Base-by-base conservation (phyloP, 2,329 filamentous ascomycete genomes). In the Verticillium klebahnii region DNA sequence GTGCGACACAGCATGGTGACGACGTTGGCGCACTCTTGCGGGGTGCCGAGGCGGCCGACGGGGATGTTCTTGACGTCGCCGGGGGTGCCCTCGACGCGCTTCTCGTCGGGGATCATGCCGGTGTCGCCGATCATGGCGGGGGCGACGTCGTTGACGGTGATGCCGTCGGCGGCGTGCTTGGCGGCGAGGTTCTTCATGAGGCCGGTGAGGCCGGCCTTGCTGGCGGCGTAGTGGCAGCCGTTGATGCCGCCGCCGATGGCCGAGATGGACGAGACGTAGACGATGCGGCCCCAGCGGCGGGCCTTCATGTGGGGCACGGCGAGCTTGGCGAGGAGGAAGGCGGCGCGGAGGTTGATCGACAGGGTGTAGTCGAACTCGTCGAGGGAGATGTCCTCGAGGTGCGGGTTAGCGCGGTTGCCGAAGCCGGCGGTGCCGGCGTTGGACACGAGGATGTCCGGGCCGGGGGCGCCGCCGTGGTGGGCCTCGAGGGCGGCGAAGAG, bases 111-210 rank as follows among this genome's bases (percentile, higher is more conserved):
- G 52, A 89, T 85, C 85, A 89, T 85, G 1, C 84, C 84, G 2
- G 84, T 87, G 25, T 84, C 82, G 4, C 85, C 86, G 65, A 89
- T 89, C 85, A 89, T 89, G 2, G 86, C 87, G 0, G 87, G 87
- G 3, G 85, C 85, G n/a, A 89, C 84, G 65, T 89, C 86, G 63
- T 89, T 89, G 61, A 89, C 85, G 15, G 85, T 87, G 66, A 89
- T 86, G 36, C 86, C 85, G 66, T 79, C 80, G 61, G 81, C 78
- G 2, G 85, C 86, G 25, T 89, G 78, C 56, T 84, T 83, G 1
- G 78, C 80, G 1, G 86, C 80, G 34, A 89, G 76, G 65, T 88
- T 89, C 69, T 82, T 85, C 83, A 88, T 88, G 82, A 89, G 85
- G 2, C 84, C 83, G 5, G 82, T 84, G 64, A 89, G 71, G 2